Conservation (phyloP, 768 basidiomycete genomes). For the Hygrophoropsis aurantiaca region DNA sequence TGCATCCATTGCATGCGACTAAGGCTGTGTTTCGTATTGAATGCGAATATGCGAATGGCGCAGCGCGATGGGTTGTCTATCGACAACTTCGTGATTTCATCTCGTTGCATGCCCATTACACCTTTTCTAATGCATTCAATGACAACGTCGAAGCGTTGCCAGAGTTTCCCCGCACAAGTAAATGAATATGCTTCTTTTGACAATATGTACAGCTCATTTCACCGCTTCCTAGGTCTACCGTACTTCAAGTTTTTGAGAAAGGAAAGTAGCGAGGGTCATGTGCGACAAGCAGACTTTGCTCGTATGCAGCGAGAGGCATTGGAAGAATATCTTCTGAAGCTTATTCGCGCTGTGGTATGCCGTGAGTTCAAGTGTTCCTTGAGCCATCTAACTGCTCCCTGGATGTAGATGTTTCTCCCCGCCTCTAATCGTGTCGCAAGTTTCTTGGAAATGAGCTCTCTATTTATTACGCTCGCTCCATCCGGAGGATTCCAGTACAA, state of each 20-base stretch:
- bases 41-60: slow-evolving; percentile 95
- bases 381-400: no score
- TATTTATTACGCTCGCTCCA: slow-evolving; percentile 78
- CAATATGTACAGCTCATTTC: slow-evolving; percentile 2
- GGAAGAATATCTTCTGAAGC: slow-evolving; percentile 83
- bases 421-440: slow-evolving; percentile 84
- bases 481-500: slow-evolving; percentile 89
- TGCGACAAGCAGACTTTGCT: slow-evolving; percentile 74
- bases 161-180: slow-evolving; percentile 87
- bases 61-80: slow-evolving; percentile 92
- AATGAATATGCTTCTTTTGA: slow-evolving; percentile 12
- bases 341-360: slow-evolving; percentile 84
- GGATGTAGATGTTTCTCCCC: slow-evolving; percentile 87
- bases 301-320: slow-evolving; percentile 77
- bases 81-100: slow-evolving; percentile 91
- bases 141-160: slow-evolving; percentile 76
- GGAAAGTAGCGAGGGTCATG: slow-evolving; percentile 51
- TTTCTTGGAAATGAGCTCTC: slow-evolving; percentile 89
- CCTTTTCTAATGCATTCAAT: slow-evolving; percentile 78
- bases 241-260: slow-evolving; percentile 85
- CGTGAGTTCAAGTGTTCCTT: background rate
- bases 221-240: slow-evolving; percentile 59
- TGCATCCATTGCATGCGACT: slow-evolving; percentile 74
- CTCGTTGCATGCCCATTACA: slow-evolving; percentile 86
- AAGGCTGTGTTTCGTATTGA: slow-evolving; percentile 89